Evolutionary conservation across 495 filamentous ascomycete species (phyloP).

Genomic region (Xylaria acuta): DNA sequence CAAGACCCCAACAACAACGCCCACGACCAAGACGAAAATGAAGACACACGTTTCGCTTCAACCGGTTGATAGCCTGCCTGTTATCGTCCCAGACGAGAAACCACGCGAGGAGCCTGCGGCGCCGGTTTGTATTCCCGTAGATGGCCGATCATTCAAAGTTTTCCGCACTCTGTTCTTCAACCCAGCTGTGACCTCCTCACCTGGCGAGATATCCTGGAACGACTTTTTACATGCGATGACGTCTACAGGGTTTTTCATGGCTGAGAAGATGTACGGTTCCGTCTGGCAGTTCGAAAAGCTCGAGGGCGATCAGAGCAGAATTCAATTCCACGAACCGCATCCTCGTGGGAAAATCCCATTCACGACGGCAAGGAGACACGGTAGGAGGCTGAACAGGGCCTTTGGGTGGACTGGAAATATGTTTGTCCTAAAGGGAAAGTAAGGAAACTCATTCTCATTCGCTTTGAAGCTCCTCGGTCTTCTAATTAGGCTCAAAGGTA

Average conservation of each 20-base stretch:
- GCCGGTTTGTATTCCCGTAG: conserved; percentile 35
- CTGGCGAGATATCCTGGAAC: conserved; percentile 56
- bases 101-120: too few species aligned
- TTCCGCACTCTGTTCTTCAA: conserved; percentile 55
- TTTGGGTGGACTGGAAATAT: conserved; percentile 46
- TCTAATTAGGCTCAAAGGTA: too few species aligned
- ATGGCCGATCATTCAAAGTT: conserved; percentile 53
- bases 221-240: conserved; percentile 60
- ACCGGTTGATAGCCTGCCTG: too few species aligned
- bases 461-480: too few species aligned
- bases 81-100: too few species aligned
- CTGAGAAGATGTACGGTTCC: conserved; percentile 59
- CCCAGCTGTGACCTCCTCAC: conserved; percentile 31
- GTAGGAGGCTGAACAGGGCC: conserved; percentile 51
- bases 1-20: too few species aligned
- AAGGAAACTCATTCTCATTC: too few species aligned
- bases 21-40: too few species aligned
- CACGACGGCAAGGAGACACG: conserved; percentile 44
- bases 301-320: conserved; percentile 48
- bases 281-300: conserved; percentile 57
- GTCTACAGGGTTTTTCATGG: conserved; percentile 48
- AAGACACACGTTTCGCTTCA: too few species aligned
- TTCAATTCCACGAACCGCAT: conserved; percentile 63
- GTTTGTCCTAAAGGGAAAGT: conserved; percentile 22
- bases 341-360: conserved; percentile 56